These are phyloP conservation scores for Acer campestre DNA, from an alignment of 345 rosid genomes.

Conservation along the genomic window DNA sequence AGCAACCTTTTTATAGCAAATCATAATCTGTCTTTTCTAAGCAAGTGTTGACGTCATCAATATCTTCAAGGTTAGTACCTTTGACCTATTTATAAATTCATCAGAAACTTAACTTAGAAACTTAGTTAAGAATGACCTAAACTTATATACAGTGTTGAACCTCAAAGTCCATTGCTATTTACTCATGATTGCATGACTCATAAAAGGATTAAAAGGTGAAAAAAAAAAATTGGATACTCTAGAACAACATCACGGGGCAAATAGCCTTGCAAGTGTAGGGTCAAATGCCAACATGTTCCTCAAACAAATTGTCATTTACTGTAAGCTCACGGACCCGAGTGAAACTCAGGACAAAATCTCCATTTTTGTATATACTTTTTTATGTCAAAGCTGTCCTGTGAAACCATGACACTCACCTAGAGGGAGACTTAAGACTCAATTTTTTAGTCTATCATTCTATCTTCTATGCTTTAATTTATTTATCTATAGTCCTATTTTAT, in stretches of 20 bases:
- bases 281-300: constrained; percentile 15
- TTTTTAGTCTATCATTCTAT: neutral
- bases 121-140: too few relatives aligned
- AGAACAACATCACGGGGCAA: constrained; percentile 17
- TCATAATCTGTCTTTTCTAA: neutral
- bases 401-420: constrained; percentile 27
- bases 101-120: too few relatives aligned
- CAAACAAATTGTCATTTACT: neutral
- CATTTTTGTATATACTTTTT: constrained; percentile 13
- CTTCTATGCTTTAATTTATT: neutral
- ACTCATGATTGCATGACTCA: too few relatives aligned
- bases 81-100: neutral
- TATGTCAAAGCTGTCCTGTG: constrained; percentile 35
- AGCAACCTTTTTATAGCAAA: constrained; percentile 3
- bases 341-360: constrained; percentile 23
- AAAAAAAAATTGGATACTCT: neutral
- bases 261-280: constrained; percentile 17
- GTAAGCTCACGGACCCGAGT: constrained; percentile 31
- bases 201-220: too few relatives aligned
- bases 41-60: neutral
- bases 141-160: too few relatives aligned
- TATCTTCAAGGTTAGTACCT: neutral
- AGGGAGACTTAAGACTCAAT: constrained; percentile 16
- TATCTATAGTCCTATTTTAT: neutral
- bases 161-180: too few relatives aligned